Evolutionary conservation across 139 green algal genomes (phyloP).

Genomic region (Haematococcus sp.): DNA sequence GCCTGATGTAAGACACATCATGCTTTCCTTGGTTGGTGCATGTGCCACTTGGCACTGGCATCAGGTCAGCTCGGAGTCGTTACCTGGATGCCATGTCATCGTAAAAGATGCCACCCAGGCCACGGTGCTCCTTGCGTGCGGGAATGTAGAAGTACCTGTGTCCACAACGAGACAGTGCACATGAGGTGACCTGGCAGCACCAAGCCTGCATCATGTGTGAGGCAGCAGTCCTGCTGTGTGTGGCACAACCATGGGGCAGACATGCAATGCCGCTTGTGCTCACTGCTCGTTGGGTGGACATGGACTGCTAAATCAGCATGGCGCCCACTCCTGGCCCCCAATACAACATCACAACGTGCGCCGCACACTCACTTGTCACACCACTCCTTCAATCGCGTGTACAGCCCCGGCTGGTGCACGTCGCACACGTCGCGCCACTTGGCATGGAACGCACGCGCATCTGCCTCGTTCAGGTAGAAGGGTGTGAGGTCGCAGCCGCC

Average conservation of each 20-base stretch:
- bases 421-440: constrained; percentile 84
- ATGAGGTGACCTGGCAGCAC: neutral
- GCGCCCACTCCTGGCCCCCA: too few species aligned
- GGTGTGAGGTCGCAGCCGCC: constrained; percentile 96
- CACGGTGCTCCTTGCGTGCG: constrained; percentile 87
- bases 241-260: too few species aligned
- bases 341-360: too few species aligned
- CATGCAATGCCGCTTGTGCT: too few species aligned
- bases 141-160: constrained; percentile 95
- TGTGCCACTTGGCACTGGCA: too few species aligned
- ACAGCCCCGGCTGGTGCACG: constrained; percentile 65
- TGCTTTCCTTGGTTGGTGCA: too few species aligned
- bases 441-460: constrained; percentile 79
- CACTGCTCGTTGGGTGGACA: too few species aligned
- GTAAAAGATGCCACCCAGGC: constrained; percentile 96
- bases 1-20: too few species aligned
- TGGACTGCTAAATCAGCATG: too few species aligned
- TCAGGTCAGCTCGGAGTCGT: too few species aligned
- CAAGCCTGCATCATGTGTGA: too few species aligned
- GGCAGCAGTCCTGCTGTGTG: too few species aligned
- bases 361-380: constrained; percentile 87
- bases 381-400: constrained; percentile 82
- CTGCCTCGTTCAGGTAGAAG: constrained; percentile 78
- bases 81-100: constrained; percentile 78
- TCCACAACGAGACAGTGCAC: neutral